Evolutionary conservation across 1,284 basidiomycete species (phyloP).

Genomic region (Microstroma glucosiphilum): DNA sequence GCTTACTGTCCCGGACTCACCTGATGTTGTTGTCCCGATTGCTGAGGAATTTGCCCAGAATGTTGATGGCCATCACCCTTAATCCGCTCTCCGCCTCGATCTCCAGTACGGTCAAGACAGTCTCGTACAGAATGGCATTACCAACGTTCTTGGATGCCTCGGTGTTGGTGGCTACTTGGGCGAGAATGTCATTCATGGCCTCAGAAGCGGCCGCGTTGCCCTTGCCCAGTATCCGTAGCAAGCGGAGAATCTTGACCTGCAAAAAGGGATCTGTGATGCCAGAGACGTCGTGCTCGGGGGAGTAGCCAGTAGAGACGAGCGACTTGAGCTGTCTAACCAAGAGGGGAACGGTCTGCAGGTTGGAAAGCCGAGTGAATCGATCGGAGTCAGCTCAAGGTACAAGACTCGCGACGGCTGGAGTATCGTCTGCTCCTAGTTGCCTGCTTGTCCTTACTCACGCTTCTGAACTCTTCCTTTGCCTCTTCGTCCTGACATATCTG

Average conservation of each 20-base stretch:
- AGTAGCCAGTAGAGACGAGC: constrained; percentile 91
- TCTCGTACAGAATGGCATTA: constrained; percentile 96
- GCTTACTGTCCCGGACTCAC: constrained; percentile 14
- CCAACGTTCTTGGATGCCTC: constrained; percentile 97
- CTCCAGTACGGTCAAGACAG: constrained; percentile 92
- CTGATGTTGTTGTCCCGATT: constrained; percentile 97
- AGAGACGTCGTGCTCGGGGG: constrained; percentile 98
- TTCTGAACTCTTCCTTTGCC: constrained; percentile 78
- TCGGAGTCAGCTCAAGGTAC: neutral
- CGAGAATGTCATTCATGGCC: constrained; percentile 96
- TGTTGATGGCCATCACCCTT: constrained; percentile 99
- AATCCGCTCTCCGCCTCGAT: constrained; percentile 94
- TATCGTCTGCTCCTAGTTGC: neutral
- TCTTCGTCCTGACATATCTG: constrained; percentile 85
- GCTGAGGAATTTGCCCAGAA: constrained; percentile 93
- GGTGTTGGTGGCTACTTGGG: constrained; percentile 97
- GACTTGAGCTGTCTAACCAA: constrained; percentile 94
- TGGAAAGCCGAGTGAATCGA: neutral
- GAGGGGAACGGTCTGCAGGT: constrained; percentile 71
- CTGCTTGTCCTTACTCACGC: constrained; percentile 56
- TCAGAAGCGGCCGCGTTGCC: constrained; percentile 80
- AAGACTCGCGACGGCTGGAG: neutral
- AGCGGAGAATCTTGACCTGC: constrained; percentile 92
- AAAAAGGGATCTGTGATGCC: constrained; percentile 98
- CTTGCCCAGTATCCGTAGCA: constrained; percentile 77